Evolutionary conservation across 768 basidiomycete species (phyloP).

Genomic region (Lentinula sp.): DNA sequence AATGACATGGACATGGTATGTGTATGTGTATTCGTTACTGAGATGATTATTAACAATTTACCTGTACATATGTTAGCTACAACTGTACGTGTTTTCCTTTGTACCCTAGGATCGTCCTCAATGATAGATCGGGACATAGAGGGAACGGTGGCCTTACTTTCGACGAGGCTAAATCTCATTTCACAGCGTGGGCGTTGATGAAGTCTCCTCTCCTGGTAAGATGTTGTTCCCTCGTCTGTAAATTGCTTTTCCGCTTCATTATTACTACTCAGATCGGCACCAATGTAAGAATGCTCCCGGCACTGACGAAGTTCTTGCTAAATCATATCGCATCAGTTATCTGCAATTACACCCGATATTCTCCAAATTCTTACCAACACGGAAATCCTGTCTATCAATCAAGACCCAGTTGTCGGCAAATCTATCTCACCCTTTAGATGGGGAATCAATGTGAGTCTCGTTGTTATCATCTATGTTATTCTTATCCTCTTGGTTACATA

Average conservation of each 20-base stretch:
- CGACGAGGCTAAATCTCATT: conserved; percentile 65
- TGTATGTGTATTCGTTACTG: conserved; percentile 2
- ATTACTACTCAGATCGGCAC: conserved; percentile 37
- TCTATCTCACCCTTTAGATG: conserved; percentile 64
- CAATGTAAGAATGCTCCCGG: conserved; percentile 26
- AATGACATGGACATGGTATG: conserved; percentile 66
- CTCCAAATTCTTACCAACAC: conserved; percentile 54
- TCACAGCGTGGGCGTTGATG: conserved; percentile 69
- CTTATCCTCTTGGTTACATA: conserved; percentile 3
- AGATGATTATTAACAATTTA: not conserved
- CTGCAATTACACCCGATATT: conserved; percentile 40
- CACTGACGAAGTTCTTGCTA: too few relatives aligned
- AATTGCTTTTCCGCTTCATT: not conserved
- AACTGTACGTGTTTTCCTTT: conserved; percentile 34
- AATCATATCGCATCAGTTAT: conserved; percentile 28
- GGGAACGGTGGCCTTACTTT: conserved; percentile 60
- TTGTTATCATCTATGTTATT: too few relatives aligned
- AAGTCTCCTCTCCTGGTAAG: conserved; percentile 48
- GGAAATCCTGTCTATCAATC: conserved; percentile 65
- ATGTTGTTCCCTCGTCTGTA: too few relatives aligned
- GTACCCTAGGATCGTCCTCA: not conserved
- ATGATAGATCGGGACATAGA: conserved; percentile 19
- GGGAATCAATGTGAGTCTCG: conserved; percentile 50
- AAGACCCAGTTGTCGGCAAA: conserved; percentile 58
- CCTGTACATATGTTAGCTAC: conserved; percentile 29